Evolutionary conservation across 1,139 yeast species (phyloP).

Genomic region (Diutina rugosa): DNA sequence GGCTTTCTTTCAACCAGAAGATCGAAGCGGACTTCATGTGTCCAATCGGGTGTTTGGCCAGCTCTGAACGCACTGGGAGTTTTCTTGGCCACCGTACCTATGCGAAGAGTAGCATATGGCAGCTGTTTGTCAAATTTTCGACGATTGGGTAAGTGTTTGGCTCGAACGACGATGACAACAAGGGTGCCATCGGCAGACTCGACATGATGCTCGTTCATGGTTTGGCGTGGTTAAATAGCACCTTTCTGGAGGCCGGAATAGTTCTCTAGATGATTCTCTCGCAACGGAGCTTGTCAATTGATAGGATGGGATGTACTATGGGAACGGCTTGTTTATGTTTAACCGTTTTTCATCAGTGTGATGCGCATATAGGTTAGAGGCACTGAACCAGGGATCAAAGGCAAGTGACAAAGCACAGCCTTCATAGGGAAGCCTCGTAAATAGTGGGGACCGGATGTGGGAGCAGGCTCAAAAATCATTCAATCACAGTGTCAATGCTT

Average conservation of each 20-base stretch:
- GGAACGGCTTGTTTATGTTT: background rate
- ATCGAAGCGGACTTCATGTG: constrained; percentile 61
- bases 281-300: background rate
- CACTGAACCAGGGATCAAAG: background rate
- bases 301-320: background rate
- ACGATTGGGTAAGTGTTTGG: constrained; percentile 70
- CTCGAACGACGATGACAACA: constrained; percentile 35
- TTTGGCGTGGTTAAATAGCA: background rate
- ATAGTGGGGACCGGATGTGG: no score
- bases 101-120: constrained; percentile 70
- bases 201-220: background rate
- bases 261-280: background rate
- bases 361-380: background rate
- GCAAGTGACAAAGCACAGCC: background rate
- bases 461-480: no score
- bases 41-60: constrained; percentile 87
- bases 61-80: constrained; percentile 69
- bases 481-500: no score
- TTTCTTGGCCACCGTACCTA: constrained; percentile 70
- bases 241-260: background rate
- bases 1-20: constrained; percentile 53
- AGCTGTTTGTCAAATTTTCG: constrained; percentile 79
- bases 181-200: constrained; percentile 34
- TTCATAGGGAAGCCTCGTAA: background rate
- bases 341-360: background rate